These are phyloP conservation scores for Citrullus mucosospermus DNA, from an alignment of 306 rosid species.

Conservation along the genomic window DNA sequence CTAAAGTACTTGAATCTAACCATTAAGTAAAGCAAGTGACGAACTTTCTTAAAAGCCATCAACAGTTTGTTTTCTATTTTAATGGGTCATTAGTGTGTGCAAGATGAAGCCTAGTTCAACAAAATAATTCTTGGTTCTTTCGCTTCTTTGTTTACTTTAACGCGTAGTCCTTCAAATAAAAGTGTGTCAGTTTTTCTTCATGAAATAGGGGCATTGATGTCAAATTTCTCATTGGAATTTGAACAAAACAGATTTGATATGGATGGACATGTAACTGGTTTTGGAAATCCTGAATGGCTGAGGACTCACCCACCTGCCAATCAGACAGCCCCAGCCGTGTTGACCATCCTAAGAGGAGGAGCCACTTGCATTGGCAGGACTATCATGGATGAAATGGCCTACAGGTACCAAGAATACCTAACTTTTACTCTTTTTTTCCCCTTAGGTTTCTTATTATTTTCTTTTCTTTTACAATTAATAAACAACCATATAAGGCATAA, in stretches of 20 bases:
- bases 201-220: not conserved
- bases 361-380: conserved; percentile 80
- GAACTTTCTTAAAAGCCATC: not conserved
- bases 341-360: conserved; percentile 50
- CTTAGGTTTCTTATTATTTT: not conserved
- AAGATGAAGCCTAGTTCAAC: not conserved
- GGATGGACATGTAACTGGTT: conserved; percentile 66
- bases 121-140: not conserved
- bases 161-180: not conserved
- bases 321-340: conserved; percentile 60
- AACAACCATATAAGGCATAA: not conserved
- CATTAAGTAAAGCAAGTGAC: no score
- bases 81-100: not conserved
- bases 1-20: no score
- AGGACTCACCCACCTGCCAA: conserved; percentile 73
- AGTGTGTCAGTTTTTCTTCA: not conserved
- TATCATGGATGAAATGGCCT: conserved; percentile 96
- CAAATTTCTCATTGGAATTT: not conserved
- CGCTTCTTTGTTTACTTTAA: not conserved
- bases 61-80: not conserved
- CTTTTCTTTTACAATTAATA: not conserved
- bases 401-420: conserved; percentile 23
- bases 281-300: conserved; percentile 88
- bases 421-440: not conserved
- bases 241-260: conserved; percentile 56